Evolutionary conservation across 495 filamentous ascomycete species (phyloP), one percentile per base, ranked within the genome.

Genomic region (Penicillium canescens): DNA sequence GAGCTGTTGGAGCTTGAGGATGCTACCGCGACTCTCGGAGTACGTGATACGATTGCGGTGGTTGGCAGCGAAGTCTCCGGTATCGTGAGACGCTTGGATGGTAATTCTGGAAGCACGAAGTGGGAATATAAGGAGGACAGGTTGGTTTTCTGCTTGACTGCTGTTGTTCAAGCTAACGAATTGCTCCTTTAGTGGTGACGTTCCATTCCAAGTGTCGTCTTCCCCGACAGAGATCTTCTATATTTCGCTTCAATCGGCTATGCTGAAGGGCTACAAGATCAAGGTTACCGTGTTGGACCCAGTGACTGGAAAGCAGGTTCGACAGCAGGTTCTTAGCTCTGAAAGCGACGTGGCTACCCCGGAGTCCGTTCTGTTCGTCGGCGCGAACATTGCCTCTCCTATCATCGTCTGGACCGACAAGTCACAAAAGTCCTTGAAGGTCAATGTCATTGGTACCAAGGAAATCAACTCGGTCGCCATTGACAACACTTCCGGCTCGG

Each of bases 371-470:
- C 76, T 93, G 43, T 87, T 89, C 62, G 89, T 92, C 8, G 92
- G 91, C 50, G 83, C 86, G 5, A 94, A 92, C 65, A 86, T 86
- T n/a, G 90, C 86, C 3, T 82, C 87, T 7, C 90, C 92, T 2
- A 77, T 96, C 44, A 83, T 96, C 44, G 83, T 85, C 12, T 96
- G 91, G 91, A 81, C 88, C 3, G 90, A 95, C 61, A 85, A 81
- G 56, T 61, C 78, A 16, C 67, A 81, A 57, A 84, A 84, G 63
- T 78, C 77, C 35, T 64, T 97, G 42, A 90, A 88, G 67, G 75
- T 95, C 64, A 94, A 93, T 65, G 81, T 92, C 14, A 76, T 97
- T 45, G 91, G 90, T 0, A 83, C 82, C 10, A 94, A 92, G 71
- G 76, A 76, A 36, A 65, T 85, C 10, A 67, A 66, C 14, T 67